Evolutionary conservation across 371 early-diverging fungal species (phyloP), one percentile per base, ranked within the genome.

Genomic region (Mortierella polycephala): DNA sequence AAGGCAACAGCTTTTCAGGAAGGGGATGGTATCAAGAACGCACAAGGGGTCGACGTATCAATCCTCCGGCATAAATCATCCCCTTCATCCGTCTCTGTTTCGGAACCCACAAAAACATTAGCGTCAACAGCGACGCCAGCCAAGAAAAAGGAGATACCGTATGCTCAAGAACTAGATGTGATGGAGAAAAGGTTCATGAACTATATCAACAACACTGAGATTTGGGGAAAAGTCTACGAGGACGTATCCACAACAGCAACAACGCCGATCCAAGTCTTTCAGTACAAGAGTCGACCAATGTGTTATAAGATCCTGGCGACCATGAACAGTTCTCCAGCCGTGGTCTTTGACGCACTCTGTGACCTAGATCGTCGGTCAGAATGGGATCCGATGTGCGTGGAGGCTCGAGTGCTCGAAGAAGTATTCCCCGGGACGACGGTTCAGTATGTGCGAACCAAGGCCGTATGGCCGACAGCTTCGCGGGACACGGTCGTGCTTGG

Each of bases 381-480:
- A 56, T 88, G 89, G 89, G 89, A 88, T 55, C 83, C 84, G 50
- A 74, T 88, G 71, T 83, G 83, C 7, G 88, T 89, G 18, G 62
- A 74, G 13, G 81, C 90, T 0, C 23, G 57, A 42, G 59, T 84
- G 0, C 23, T 89, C 16, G 82, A 81, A 47, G 51, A 66, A 44
- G 59, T 72, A 11, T 65, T 66, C 1, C 68, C 83, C 1, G 66
- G 61, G 21, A 85, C 86, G 20, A 67, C 71, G 3, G 69, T 89
- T 53, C 86, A 85, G 56, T 90, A 89, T 39, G 58, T 89, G 56
- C 75, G 83, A 56, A 83, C 82, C 49, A 89, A 86, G 58, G 77
- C 84, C 18, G 67, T 90, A 21, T 89, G 90, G 90, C 89, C 89
- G 0, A 86, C 88, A 0, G 77, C 87, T 6, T 79, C 85, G 7